Percentiles rank a stretch among this genome's conserved stretches.
Conservation (phyloP, 108 stramenopile genomes). For the Skeletonema grethae region DNA sequence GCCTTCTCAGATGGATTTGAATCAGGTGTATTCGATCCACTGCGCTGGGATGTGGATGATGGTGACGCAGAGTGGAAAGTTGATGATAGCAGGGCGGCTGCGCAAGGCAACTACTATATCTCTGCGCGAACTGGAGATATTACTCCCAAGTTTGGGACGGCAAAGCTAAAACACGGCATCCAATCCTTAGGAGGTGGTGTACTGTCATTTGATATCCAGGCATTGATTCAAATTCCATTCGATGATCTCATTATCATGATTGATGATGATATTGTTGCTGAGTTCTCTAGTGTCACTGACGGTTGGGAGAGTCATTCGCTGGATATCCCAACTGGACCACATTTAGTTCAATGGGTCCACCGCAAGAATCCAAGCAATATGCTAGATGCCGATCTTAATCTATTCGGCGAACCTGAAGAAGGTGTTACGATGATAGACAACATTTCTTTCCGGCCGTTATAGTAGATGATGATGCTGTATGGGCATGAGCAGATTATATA, state of each 20-base stretch:
- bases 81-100: background rate
- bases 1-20: constrained; percentile 20
- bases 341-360: constrained; percentile 7
- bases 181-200: constrained; percentile 7
- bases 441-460: constrained; percentile 5
- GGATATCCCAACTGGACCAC: constrained; percentile 7
- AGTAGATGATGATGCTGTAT: background rate
- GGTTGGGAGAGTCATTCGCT: constrained; percentile 5
- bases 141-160: background rate
- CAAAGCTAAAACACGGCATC: background rate
- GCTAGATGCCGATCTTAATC: constrained; percentile 1
- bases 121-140: constrained; percentile 10
- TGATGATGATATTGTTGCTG: constrained; percentile 1
- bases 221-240: constrained; percentile 7
- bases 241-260: constrained; percentile 19
- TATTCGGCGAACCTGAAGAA: background rate
- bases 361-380: constrained; percentile 30
- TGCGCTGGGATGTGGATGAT: background rate
- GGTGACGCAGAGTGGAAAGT: constrained; percentile 6
- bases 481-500: background rate
- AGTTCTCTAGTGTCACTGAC: background rate
- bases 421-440: constrained; percentile 18
- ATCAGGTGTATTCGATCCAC: constrained; percentile 9
- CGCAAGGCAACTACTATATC: constrained; percentile 11
- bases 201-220: constrained; percentile 12